Conservation (phyloP, 441 rosid species). For the Theobroma grandiflorum region DNA sequence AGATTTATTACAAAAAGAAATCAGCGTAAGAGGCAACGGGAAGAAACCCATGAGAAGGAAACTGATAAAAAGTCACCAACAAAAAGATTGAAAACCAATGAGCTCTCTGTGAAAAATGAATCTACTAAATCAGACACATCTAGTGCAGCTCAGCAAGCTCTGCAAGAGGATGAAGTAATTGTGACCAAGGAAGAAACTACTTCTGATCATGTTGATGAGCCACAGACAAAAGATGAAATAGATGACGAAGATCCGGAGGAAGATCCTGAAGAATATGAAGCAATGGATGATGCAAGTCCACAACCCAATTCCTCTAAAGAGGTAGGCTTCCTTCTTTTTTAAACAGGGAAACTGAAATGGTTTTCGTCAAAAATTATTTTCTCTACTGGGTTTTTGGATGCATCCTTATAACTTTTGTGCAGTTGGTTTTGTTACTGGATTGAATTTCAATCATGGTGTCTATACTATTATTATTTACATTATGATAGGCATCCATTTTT, state of each 20-base stretch:
- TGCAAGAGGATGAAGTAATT: conserved; percentile 50
- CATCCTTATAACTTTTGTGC: neutral
- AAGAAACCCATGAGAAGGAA: conserved; percentile 57
- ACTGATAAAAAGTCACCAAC: conserved; percentile 47
- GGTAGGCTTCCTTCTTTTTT: conserved; percentile 45
- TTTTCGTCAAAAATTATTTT: neutral
- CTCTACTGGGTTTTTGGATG: neutral
- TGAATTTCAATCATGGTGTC: conserved; percentile 21
- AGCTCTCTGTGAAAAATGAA: conserved; percentile 57
- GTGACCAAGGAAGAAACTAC: conserved; percentile 41
- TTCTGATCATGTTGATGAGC: conserved; percentile 43
- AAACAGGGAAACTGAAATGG: neutral
- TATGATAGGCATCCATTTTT: neutral
- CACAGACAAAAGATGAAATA: conserved; percentile 42
- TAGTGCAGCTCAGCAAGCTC: conserved; percentile 44
- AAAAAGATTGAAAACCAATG: conserved; percentile 67
- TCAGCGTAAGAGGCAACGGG: conserved; percentile 78
- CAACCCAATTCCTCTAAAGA: conserved; percentile 53
- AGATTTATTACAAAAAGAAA: conserved; percentile 79
- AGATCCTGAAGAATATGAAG: conserved; percentile 82
- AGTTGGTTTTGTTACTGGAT: neutral
- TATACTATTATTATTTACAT: neutral
- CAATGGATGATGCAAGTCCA: conserved; percentile 61
- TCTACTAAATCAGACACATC: conserved; percentile 44
- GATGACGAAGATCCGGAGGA: conserved; percentile 80